Base-by-base conservation (phyloP, 495 filamentous ascomycete genomes). In the Daldinia childiae region DNA sequence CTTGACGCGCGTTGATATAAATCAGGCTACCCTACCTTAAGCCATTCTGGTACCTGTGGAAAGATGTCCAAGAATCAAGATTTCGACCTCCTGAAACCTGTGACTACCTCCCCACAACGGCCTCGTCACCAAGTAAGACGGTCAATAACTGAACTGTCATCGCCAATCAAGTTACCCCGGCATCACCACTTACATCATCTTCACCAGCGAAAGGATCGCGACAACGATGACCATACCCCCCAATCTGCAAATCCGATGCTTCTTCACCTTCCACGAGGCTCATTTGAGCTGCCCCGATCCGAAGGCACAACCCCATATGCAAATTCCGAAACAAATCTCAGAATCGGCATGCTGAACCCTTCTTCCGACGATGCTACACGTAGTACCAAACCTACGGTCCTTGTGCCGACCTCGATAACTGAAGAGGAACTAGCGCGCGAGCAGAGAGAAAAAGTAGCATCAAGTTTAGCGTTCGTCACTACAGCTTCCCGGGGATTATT, bases 61-160 rank as follows among this genome's bases (percentile, higher is more conserved):
- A 67, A 52, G 21, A 82, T 82, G 80, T 76, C 79, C 69, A 76
- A 74, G 59, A 79, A 81, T 78, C 79, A 79, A 67, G 71, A 71
- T 69, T 73, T 66, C 61, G 71, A 74, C 43, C 68, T 66, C 58
- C 60, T 73, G 30, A 73, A 71, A 41, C 36, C 72, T 43, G 69
- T 67, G 14, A 51, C 75, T 19, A 72, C 77, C 54, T 79, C 81
- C 26, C 77, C 81, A 55, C 76, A 79, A 29, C 82, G 79, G 51
- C 80, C 82, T 43, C 79, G 81, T 50, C 85, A 87, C 65, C 80
- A 83, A 63, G 78, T 85, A 50, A 80, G 78, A 57, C 81, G 82
- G 11, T 86, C 84, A 36, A 83, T 85, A 55, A 80, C 81, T 56
- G 84, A 88, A 66, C 71, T 84, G 55, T 83, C 85, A 34, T 79